Conservation (phyloP, 2,329 filamentous ascomycete genomes). For the Paraconiothyrium sp. region DNA sequence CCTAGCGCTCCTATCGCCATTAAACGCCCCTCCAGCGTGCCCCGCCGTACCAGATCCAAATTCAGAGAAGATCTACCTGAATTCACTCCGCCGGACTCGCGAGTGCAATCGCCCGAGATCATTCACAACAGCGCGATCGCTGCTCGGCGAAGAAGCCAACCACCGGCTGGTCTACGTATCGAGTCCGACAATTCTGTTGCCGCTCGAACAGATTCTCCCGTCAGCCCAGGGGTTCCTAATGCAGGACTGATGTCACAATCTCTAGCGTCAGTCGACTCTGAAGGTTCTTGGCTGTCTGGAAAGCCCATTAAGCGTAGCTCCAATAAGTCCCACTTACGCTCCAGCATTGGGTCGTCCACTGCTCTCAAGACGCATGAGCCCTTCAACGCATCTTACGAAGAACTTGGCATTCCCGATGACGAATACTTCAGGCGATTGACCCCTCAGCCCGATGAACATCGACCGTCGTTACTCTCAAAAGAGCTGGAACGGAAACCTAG, state of each 20-base stretch:
- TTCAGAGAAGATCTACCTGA: conserved; percentile 94
- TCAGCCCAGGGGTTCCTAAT: conserved; percentile 43
- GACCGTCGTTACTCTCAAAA: conserved; percentile 39
- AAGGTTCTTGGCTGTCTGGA: conserved; percentile 94
- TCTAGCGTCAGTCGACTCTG: conserved; percentile 91
- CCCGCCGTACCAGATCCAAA: conserved; percentile 85
- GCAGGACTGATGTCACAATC: conserved; percentile 74
- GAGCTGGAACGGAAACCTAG: conserved; percentile 50
- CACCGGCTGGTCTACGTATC: conserved; percentile 45
- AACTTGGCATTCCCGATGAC: conserved; percentile 72
- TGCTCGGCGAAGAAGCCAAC: conserved; percentile 50
- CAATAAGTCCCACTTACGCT: conserved; percentile 55
- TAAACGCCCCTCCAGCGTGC: conserved; percentile 64
- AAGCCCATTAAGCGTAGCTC: conserved; percentile 64
- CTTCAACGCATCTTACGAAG: conserved; percentile 70
- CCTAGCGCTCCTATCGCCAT: conserved; percentile 48
- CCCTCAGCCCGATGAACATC: conserved; percentile 56
- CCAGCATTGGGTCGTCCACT: conserved; percentile 56
- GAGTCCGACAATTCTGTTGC: conserved; percentile 34
- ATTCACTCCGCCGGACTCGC: conserved; percentile 79
- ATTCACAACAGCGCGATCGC: conserved; percentile 56
- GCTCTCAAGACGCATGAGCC: conserved; percentile 59
- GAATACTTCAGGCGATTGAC: conserved; percentile 74
- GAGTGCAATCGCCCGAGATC: conserved; percentile 79
- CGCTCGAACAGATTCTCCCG: conserved; percentile 55